A percentile compares a stretch with the other conserved stretches of the same genome.
phyloP scores from a whole-genome alignment of 208 protist species.

The Leishmania arabica region DNA sequence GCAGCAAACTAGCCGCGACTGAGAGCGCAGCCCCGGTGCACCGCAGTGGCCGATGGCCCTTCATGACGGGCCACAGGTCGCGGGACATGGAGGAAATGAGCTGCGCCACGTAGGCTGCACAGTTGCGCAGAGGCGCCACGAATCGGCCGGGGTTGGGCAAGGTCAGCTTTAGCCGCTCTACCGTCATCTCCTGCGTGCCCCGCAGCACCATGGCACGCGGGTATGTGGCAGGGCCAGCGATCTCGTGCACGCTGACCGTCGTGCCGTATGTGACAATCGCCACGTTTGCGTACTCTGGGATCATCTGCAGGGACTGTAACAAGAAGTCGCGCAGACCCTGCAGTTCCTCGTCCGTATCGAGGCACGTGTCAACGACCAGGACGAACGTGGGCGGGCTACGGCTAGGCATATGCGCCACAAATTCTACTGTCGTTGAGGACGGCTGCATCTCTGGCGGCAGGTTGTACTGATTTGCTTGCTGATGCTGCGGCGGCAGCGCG shows the following conservation, averaged over 20 bases:
- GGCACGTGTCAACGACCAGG: constrained; percentile 98
- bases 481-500: constrained; percentile 95
- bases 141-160: constrained; percentile 59
- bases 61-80: constrained; percentile 96
- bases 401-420: constrained; percentile 60
- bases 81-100: constrained; percentile 95
- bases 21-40: constrained; percentile 97
- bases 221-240: constrained; percentile 66
- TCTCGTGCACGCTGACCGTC: constrained; percentile 92
- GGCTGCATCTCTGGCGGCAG: constrained; percentile 33
- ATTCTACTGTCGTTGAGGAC: constrained; percentile 93
- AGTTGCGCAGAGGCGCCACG: constrained; percentile 75
- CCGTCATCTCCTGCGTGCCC: constrained; percentile 76
- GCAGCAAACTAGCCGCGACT: constrained; percentile 94
- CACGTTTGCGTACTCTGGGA: constrained; percentile 94
- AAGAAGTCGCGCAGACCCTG: constrained; percentile 94
- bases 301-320: constrained; percentile 84
- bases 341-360: constrained; percentile 94
- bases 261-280: constrained; percentile 98
- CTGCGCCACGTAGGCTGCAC: constrained; percentile 64
- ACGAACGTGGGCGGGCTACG: constrained; percentile 84
- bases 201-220: constrained; percentile 86
- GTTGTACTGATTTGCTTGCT: constrained; percentile 87
- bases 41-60: constrained; percentile 92
- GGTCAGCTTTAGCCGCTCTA: constrained; percentile 52